Base-by-base conservation (phyloP, 2,329 filamentous ascomycete genomes). In the Gaeumannomyces sp. region DNA sequence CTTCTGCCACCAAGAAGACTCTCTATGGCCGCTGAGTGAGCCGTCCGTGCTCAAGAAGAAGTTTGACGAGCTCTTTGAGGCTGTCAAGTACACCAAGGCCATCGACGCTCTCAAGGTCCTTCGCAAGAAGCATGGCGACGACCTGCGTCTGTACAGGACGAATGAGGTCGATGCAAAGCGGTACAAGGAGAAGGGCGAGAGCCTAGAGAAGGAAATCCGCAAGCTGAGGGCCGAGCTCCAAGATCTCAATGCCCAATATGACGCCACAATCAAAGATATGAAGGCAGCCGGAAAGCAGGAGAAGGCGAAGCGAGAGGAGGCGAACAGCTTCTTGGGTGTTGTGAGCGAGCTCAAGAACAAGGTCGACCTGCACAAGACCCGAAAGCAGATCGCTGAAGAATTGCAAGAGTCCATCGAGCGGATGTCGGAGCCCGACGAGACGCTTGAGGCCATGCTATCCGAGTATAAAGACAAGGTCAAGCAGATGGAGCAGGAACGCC, bases 1-100 rank as follows among this genome's bases (percentile, higher is more conserved):
- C 70, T 99, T 99, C 78, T 99, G 95, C 75, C 95, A 99, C 73
- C 95, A 99, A 74, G 95, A 99, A 74, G 95, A 99, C 70, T 97
- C 94, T 31, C 78, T 98, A 33, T 99, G 95, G 95, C 95, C 95
- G 0, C 88, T 99, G 83, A 96, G 92, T 73, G 92, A 96, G 72
- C 92, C 95, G 0, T 81, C 85, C 0, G 86, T 86, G 0, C 80
- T 99, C 62, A 99, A 99, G 77, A 96, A 96, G 76, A 90, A 89
- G 63, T 99, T 99, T 67, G 95, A 99, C 73, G 92, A 97, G 74
- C 99, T 99, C 14, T 99, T 99, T 70, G 95, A 98, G 77, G 95
- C 95, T 1, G 82, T 92, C 77, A 97, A 97, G 74, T 99, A 98
- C 76, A 97, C 93, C 45, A 97, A 97, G 73, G 95, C 93, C 25